Conservation (phyloP, 148 eudicot species). For the Rheum nobile region DNA sequence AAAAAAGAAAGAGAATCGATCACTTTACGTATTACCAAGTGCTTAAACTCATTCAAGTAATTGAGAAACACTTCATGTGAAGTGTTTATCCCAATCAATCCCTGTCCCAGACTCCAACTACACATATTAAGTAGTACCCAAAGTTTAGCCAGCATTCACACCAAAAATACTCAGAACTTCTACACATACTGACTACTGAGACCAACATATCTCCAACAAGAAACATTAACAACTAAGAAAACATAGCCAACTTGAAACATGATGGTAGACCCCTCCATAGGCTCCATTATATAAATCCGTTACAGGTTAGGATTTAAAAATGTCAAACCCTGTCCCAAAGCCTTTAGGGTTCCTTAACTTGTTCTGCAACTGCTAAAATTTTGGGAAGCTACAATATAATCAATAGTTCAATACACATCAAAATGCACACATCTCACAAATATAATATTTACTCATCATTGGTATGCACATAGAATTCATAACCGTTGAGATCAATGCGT, state of each 20-base stretch:
- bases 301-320: background rate
- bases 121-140: background rate
- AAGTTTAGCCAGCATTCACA: background rate
- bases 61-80: background rate
- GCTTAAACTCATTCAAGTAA: background rate
- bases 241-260: background rate
- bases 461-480: background rate
- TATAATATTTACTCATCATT: background rate
- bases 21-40: background rate
- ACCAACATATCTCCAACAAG: background rate
- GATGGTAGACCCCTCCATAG: no score
- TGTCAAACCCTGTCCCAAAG: background rate
- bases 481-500: background rate
- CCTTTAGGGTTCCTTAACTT: background rate
- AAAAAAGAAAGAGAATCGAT: background rate
- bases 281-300: background rate
- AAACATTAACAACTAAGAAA: background rate
- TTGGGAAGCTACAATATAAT: background rate
- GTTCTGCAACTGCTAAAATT: background rate
- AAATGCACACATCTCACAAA: background rate
- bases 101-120: no score
- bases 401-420: no score
- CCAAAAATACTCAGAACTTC: background rate
- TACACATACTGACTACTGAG: background rate
- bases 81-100: background rate